Conservation (phyloP, 305 asterid species). For the Fraxinus ornus region DNA sequence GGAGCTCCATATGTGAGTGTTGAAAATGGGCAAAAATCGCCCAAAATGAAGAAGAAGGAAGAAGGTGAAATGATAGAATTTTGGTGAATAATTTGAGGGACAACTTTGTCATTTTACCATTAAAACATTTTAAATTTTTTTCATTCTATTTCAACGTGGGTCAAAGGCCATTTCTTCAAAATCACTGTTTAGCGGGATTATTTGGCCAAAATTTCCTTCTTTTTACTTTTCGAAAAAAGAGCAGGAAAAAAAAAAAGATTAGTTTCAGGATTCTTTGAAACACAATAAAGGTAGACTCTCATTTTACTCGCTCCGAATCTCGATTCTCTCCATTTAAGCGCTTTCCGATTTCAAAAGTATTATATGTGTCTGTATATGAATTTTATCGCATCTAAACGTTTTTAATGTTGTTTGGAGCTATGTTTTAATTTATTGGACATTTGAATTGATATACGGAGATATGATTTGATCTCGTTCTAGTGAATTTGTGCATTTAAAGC, state of each 20-base stretch:
- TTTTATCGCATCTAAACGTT: background rate
- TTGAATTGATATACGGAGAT: background rate
- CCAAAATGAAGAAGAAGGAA: no score
- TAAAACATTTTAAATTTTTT: no score
- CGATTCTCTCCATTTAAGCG: background rate
- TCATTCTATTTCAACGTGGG: no score
- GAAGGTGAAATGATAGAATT: no score
- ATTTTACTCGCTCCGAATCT: background rate
- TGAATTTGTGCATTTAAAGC: background rate
- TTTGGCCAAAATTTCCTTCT: no score
- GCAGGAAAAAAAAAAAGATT: background rate
- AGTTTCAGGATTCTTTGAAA: constrained; percentile 3
- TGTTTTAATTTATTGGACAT: background rate
- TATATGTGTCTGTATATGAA: background rate
- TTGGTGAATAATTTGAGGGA: no score
- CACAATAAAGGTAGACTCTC: background rate
- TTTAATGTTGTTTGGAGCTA: background rate
- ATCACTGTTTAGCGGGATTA: no score
- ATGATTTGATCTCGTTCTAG: constrained; percentile 32
- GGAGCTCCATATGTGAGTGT: no score
- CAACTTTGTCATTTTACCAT: no score
- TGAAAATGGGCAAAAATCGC: no score
- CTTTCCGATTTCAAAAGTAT: constrained; percentile 37
- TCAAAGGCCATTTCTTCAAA: no score
- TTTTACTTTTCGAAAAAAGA: background rate